A percentile compares a stretch with the other conserved stretches of the same genome.
These are phyloP conservation scores for Gastrolobium bilobum DNA, from an alignment of 306 rosid genomes.

Conservation along the genomic window DNA sequence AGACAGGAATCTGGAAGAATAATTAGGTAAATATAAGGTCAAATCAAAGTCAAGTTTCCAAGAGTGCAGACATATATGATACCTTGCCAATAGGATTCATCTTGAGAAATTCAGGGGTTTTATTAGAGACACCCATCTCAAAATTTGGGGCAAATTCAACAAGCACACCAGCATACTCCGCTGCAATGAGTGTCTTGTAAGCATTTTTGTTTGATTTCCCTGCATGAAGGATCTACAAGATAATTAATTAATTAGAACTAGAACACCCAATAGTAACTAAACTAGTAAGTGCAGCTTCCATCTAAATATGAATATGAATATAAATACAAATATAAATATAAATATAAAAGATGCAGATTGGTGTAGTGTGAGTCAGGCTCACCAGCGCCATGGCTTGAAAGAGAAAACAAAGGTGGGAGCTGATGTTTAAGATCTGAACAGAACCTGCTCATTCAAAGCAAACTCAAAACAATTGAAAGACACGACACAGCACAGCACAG, in stretches of 20 bases:
- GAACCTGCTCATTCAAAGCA: slow-evolving; percentile 33
- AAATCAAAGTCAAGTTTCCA: background rate
- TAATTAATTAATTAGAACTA: no score
- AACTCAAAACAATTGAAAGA: background rate
- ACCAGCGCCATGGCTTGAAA: slow-evolving; percentile 85
- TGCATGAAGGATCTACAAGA: slow-evolving; percentile 69
- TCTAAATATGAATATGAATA: background rate
- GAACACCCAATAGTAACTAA: no score
- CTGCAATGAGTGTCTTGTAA: slow-evolving; percentile 70
- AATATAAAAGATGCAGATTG: background rate
- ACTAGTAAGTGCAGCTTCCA: background rate
- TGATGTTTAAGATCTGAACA: slow-evolving; percentile 64
- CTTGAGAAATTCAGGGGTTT: slow-evolving; percentile 78
- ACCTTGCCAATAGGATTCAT: slow-evolving; percentile 94
- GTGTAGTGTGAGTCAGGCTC: slow-evolving; percentile 39
- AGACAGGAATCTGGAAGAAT: slow-evolving; percentile 69
- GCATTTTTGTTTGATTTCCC: slow-evolving; percentile 66
- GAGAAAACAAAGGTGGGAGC: slow-evolving; percentile 36
- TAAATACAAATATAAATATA: background rate
- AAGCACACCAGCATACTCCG: slow-evolving; percentile 66
- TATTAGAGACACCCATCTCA: slow-evolving; percentile 83
- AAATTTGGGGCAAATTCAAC: slow-evolving; percentile 63
- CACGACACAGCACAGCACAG: background rate
- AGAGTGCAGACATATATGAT: background rate
- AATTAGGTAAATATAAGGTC: background rate